Conservation (phyloP, 2,329 filamentous ascomycete species). For the Lachnellula suecica region DNA sequence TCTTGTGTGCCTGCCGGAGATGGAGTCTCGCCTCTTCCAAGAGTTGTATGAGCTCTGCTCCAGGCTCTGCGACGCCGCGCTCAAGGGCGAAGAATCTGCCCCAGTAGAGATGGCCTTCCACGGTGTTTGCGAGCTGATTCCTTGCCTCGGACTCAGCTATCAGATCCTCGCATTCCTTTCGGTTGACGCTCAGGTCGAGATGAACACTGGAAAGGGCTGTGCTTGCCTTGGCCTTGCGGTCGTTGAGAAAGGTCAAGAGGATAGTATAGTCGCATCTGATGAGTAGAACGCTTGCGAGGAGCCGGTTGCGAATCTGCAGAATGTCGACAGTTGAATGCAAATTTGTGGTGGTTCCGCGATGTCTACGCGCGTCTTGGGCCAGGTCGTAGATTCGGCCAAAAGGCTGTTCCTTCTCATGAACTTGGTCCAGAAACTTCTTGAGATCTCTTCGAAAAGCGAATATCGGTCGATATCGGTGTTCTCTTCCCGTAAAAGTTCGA, state of each 20-base stretch:
- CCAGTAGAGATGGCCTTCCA: conserved; percentile 26
- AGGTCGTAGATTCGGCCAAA: conserved; percentile 37
- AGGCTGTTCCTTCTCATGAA: conserved; percentile 38
- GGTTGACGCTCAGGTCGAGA: conserved; percentile 22
- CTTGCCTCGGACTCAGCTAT: conserved; percentile 20
- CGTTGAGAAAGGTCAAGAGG: conserved; percentile 21
- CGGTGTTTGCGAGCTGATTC: conserved; percentile 17
- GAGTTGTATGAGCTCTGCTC: conserved; percentile 20
- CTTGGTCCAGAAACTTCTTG: conserved; percentile 31
- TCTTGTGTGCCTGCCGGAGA: conserved; percentile 18
- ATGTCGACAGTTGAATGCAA: conserved; percentile 31
- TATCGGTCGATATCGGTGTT: conserved; percentile 25
- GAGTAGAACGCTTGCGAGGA: conserved; percentile 25
- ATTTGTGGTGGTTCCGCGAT: conserved; percentile 22
- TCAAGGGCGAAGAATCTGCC: conserved; percentile 24
- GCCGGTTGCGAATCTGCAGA: conserved; percentile 36
- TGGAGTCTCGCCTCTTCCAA: conserved; percentile 16
- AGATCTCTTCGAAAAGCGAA: conserved; percentile 31
- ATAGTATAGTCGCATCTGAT: conserved; percentile 27
- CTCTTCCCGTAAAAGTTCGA: conserved; percentile 21
- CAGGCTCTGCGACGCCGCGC: conserved; percentile 17
- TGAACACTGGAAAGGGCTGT: conserved; percentile 9
- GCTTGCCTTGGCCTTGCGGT: conserved; percentile 11
- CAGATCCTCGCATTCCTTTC: conserved; percentile 25
- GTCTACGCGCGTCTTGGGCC: conserved; percentile 33